Conservation (phyloP, 306 rosid species). For the Cicer judaicum region DNA sequence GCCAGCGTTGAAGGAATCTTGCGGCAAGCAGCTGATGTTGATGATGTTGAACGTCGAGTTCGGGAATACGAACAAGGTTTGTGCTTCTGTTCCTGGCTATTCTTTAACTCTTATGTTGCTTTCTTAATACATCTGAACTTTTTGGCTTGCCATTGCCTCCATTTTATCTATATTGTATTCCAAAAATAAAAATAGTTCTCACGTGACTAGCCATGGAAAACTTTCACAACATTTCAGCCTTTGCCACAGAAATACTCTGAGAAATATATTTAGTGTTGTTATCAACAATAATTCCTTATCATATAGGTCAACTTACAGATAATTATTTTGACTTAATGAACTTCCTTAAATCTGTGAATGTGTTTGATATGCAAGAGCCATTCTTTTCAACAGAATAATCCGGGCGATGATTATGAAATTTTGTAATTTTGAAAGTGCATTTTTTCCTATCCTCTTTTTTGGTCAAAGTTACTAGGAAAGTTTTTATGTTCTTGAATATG, state of each 20-base stretch:
- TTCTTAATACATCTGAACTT: slow-evolving; percentile 12
- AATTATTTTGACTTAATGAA: background rate
- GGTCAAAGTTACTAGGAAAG: slow-evolving; percentile 6
- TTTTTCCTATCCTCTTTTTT: slow-evolving; percentile 4
- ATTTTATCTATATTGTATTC: slow-evolving; percentile 12
- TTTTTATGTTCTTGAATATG: slow-evolving; percentile 45
- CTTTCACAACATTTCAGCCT: slow-evolving; percentile 1
- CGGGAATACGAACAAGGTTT: slow-evolving; percentile 90
- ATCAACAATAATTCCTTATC: slow-evolving; percentile 16
- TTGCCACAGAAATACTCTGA: slow-evolving; percentile 12
- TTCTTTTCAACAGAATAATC: slow-evolving; percentile 11
- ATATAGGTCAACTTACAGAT: background rate
- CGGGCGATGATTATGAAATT: slow-evolving; percentile 20
- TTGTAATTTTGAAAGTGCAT: slow-evolving; percentile 23
- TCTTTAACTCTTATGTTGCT: slow-evolving; percentile 21
- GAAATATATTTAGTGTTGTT: slow-evolving; percentile 25
- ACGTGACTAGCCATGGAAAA: slow-evolving; percentile 23
- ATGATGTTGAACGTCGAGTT: slow-evolving; percentile 85
- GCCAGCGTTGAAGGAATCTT: slow-evolving; percentile 88
- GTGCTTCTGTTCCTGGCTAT: slow-evolving; percentile 36
- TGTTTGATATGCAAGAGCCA: slow-evolving; percentile 11
- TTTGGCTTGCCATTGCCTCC: slow-evolving; percentile 28
- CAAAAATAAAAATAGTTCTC: slow-evolving; percentile 5
- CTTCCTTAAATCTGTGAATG: slow-evolving; percentile 28
- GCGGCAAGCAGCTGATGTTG: slow-evolving; percentile 99